Evolutionary conservation across 163 green algal species (phyloP), one percentile per base, ranked within the genome.

Genomic region (Scenedesmus sp.): DNA sequence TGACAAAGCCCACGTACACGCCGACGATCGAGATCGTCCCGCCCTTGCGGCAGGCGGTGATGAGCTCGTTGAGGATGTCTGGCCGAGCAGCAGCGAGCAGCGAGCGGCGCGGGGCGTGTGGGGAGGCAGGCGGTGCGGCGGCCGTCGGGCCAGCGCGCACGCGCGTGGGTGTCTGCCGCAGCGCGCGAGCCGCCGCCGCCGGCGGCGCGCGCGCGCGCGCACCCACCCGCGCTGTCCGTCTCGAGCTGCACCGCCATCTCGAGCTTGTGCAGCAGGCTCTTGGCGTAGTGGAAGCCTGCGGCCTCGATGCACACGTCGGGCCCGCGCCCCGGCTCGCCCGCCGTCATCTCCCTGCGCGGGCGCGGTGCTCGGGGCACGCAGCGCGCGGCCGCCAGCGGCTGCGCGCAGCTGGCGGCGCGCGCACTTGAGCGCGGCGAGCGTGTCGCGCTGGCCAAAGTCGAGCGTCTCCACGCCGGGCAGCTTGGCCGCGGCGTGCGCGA

Each of bases 41-140:
- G 1, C 80, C 84, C 89, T 95, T 95, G 60, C 90, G 79, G 36
- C 74, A 72, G 63, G 65, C 83, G 34, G 74, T 54, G 64, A 96
- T 94, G 33, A 94, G 79, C 84, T 96, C 90, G 63, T 96, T 96
- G 1, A 96, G 65, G 31, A 93, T 92, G 39, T 94, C 89, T 13
- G 85, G 82, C 0, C 88, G 78, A 77, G 94, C 90, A 5, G 89
- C 82, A 92, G 83, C 65, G 92, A 47, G 39, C 39, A 47, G 39
- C 24, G 24, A 11, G 53, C 28, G 58, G 5, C 58, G 28, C 13
- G 58, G 6, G 28, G 31, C 58, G n/a, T 67, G 7, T 45, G 31
- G 4, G 58, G 58, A 11, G 11, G 26, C 18, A 47, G 31, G 9
- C 7, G 7, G 44, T 67, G 58, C 28, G n/a, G n/a, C n/a, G n/a